These are phyloP conservation scores for Taphrina communis DNA, from an alignment of 1,139 yeast species.

Conservation along the genomic window DNA sequence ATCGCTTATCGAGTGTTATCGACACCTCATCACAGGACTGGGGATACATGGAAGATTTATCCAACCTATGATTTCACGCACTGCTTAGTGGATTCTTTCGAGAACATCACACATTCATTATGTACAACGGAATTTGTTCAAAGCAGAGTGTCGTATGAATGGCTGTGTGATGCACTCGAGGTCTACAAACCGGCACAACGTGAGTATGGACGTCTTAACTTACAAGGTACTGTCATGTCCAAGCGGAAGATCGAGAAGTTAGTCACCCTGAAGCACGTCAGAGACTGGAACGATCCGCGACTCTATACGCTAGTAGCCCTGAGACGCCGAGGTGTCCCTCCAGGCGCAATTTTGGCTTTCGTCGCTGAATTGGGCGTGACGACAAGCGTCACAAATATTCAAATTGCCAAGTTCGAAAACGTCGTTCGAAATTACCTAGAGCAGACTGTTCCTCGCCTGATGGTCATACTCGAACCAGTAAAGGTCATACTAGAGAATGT, in stretches of 20 bases:
- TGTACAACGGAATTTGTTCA: constrained; percentile 62
- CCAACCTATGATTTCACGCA: constrained; percentile 99
- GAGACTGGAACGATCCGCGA: constrained; percentile 99
- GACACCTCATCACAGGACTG: constrained; percentile 95
- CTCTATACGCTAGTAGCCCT: constrained; percentile 92
- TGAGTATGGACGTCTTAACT: constrained; percentile 94
- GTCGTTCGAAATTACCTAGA: constrained; percentile 87
- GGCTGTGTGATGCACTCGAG: constrained; percentile 95
- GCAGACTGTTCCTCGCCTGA: constrained; percentile 88
- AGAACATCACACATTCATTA: constrained; percentile 68
- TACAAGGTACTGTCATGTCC: constrained; percentile 91
- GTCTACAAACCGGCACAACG: constrained; percentile 98
- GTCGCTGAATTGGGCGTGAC: constrained; percentile 97
- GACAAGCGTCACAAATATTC: constrained; percentile 88
- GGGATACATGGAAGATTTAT: constrained; percentile 94
- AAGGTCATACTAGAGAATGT: constrained; percentile 83
- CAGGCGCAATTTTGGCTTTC: constrained; percentile 94
- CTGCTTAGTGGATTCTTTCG: constrained; percentile 97
- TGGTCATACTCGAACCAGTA: constrained; percentile 90
- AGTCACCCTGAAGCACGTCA: constrained; percentile 77
- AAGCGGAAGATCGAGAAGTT: constrained; percentile 94
- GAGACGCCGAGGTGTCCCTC: constrained; percentile 97
- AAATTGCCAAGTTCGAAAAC: constrained; percentile 84
- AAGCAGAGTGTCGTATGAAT: constrained; percentile 93
- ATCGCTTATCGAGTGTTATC: constrained; percentile 96